Conservation (phyloP, 371 early-diverging fungal species). For the Mucor plumbeus region DNA sequence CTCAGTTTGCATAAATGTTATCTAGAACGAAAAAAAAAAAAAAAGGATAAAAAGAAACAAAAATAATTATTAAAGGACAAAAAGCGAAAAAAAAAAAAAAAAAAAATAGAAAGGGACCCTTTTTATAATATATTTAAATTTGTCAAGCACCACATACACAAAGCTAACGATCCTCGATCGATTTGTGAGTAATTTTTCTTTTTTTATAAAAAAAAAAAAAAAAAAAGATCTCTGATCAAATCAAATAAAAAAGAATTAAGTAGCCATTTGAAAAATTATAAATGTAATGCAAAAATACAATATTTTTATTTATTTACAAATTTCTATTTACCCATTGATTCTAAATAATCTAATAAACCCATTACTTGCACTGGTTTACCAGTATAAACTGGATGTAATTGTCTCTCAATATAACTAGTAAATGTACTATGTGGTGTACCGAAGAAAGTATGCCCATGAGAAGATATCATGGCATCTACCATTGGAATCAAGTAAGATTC, state of each 20-base stretch:
- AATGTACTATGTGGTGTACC: conserved; percentile 68
- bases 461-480: conserved; percentile 68
- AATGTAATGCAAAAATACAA: conserved; percentile 1
- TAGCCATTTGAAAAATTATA: not conserved
- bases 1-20: not conserved
- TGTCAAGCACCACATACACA: not conserved
- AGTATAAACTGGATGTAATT: conserved; percentile 57
- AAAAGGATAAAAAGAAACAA: not conserved
- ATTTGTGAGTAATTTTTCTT: not conserved
- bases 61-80: not conserved
- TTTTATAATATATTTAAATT: not conserved
- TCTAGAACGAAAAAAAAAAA: not conserved
- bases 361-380: conserved; percentile 25
- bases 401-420: conserved; percentile 60
- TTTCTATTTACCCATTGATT: conserved; percentile 10
- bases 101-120: not conserved
- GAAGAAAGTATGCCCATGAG: conserved; percentile 61
- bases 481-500: conserved; percentile 66
- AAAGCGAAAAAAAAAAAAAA: not conserved
- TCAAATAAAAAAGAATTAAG: not conserved
- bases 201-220: not conserved
- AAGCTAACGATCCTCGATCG: not conserved
- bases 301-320: not conserved
- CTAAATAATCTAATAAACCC: conserved; percentile 24
- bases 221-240: conserved; percentile 2